Base-by-base conservation (phyloP, 2,329 filamentous ascomycete species). In the Neophaeococcomyces mojaviensis region DNA sequence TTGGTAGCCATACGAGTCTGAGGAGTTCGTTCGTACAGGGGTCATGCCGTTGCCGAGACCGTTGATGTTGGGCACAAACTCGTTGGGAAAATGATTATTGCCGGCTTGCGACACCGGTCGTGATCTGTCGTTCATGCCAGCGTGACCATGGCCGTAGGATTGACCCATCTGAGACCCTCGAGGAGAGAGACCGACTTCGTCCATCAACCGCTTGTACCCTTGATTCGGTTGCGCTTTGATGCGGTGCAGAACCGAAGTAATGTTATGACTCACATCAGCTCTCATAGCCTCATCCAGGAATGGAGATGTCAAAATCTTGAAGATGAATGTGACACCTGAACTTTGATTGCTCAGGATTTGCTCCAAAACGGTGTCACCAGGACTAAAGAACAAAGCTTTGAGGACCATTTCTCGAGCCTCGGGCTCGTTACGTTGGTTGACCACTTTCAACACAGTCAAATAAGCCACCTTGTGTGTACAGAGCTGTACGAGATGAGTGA, bases 381-480 rank as follows among this genome's bases (percentile, higher is more conserved):
- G 78, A 7, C 86, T 88, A 67, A 95, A 94, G 76, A 98, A 97
- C 28, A 98, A 72, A 2, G 90, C 89, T 63, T 88, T 84, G 33
- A 97, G 73, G 32, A 98, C 87, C 39, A 79, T 85, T 60, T 98
- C 90, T 10, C 92, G 81, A 3, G 92, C 92, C 51, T 97, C 90
- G 0, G 86, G 77, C 68, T 98, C 92, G 28, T 89, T 86, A 62
- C 94, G 88, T 66, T 98, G 92, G 64, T 98, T 98, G 66, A 98
- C 94, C 41, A 97, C 88, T 71, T 98, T 98, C 48, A 98, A 74
- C 1, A 98, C 90, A 0, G 92, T 98, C 50, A 97, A 74, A 61
- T 97, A 97, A 0, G 92, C 92, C 46, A 98, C 90, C 73, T 97
- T 97, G 74, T 98, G 92, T 0, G 92, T 97, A 74, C 92, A 97